phyloP scores from a whole-genome alignment of 176 grass and related monocot genomes.

The Aegilops tauschii region DNA sequence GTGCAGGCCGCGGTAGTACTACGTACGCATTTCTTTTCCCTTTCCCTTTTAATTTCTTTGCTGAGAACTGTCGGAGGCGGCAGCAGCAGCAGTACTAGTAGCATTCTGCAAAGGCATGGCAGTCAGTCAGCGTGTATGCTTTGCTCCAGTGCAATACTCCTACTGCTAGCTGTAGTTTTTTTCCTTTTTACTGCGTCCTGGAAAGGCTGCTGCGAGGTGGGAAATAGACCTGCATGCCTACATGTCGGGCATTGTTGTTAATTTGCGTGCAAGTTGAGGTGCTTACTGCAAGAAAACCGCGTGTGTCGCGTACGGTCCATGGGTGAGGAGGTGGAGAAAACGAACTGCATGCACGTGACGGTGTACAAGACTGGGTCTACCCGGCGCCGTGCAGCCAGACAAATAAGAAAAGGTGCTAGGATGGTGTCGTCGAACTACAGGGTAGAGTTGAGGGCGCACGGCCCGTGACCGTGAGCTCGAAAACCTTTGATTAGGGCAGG shows the following conservation, averaged over 20 bases:
- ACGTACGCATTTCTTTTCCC: neutral
- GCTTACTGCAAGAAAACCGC: neutral
- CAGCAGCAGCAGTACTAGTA: neutral
- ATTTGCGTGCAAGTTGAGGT: neutral
- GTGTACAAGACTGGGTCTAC: conserved; percentile 1
- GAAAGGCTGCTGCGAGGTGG: neutral
- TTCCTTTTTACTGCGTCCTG: neutral
- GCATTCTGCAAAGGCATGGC: neutral
- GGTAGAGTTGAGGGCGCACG: neutral
- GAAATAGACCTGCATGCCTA: neutral
- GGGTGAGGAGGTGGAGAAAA: neutral
- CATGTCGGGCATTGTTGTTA: neutral
- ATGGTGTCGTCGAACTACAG: neutral
- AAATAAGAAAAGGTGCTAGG: neutral
- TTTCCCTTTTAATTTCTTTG: neutral
- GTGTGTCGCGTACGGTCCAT: neutral
- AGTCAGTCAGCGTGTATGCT: neutral
- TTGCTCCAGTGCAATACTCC: neutral
- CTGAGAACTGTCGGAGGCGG: neutral
- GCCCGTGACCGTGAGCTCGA: neutral
- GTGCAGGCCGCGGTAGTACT: neutral
- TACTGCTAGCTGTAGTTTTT: neutral
- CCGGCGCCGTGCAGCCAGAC: neutral
- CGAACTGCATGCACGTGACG: neutral
- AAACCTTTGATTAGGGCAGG: neutral